A percentile compares a stretch with the other conserved stretches of the same genome.
Conservation (phyloP, 129 eudicot genomes). For the Flaveria linearis region DNA sequence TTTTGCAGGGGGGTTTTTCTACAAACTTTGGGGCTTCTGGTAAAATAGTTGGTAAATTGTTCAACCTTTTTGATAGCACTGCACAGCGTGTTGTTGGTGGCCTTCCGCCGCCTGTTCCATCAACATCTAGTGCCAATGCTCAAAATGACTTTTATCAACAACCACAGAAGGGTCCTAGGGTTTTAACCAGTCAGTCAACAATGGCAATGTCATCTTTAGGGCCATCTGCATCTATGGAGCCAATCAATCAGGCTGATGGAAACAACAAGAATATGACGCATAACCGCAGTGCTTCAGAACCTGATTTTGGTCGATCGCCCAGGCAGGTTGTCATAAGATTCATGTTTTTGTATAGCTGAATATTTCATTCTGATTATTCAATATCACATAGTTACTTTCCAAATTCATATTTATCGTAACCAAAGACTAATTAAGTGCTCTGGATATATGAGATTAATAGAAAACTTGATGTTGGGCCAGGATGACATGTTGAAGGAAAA, state of each 20-base stretch:
- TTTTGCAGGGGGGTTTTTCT: conserved; percentile 84
- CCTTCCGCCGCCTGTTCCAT: conserved; percentile 76
- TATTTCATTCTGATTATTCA: conserved; percentile 1
- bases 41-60: conserved; percentile 76
- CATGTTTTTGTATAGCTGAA: background rate
- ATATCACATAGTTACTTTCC: background rate
- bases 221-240: conserved; percentile 90
- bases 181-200: conserved; percentile 78
- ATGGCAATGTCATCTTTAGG: conserved; percentile 80
- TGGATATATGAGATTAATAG: conserved; percentile 20
- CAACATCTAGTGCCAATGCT: conserved; percentile 40
- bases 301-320: conserved; percentile 82
- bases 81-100: conserved; percentile 94
- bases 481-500: conserved; percentile 57
- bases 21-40: conserved; percentile 74
- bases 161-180: conserved; percentile 58
- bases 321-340: conserved; percentile 56
- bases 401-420: background rate
- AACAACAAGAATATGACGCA: conserved; percentile 60
- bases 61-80: conserved; percentile 82
- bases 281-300: conserved; percentile 88
- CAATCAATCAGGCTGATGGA: conserved; percentile 57
- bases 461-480: conserved; percentile 46
- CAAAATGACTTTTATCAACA: conserved; percentile 42
- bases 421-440: conserved; percentile 12